Evolutionary conservation across 2,329 filamentous ascomycete species (phyloP).

Genomic region (Aspergillus sp.): DNA sequence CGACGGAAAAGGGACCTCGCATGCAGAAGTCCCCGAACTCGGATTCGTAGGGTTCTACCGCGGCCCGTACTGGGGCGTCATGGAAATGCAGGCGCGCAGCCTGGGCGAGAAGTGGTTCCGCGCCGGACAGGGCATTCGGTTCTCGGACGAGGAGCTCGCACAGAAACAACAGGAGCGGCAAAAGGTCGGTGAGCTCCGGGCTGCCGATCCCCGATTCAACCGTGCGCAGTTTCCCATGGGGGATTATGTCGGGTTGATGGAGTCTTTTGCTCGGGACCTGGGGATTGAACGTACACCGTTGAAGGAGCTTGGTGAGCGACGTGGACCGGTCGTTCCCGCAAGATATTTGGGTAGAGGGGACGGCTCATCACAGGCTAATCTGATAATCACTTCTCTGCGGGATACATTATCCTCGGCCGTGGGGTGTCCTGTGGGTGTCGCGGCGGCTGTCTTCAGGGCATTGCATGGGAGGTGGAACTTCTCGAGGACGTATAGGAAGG

Average conservation of each 20-base stretch:
- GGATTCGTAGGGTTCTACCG: conserved; percentile 84
- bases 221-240: conserved; percentile 76
- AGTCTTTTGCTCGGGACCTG: conserved; percentile 63
- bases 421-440: conserved; percentile 53
- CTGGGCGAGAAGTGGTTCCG: conserved; percentile 59
- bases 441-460: conserved; percentile 66
- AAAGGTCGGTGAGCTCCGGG: conserved; percentile 22
- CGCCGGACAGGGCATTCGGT: background rate
- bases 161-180: conserved; percentile 21
- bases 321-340: conserved; percentile 52
- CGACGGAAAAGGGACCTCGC: conserved; percentile 64
- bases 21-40: conserved; percentile 59
- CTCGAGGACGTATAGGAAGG: conserved; percentile 47
- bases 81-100: conserved; percentile 79
- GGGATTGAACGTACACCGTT: conserved; percentile 47
- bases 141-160: conserved; percentile 17
- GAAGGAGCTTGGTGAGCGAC: conserved; percentile 29
- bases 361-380: conserved; percentile 32
- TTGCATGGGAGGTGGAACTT: conserved; percentile 69
- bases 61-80: conserved; percentile 80
- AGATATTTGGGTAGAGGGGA: conserved; percentile 40
- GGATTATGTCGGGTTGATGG: conserved; percentile 74
- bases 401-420: conserved; percentile 35
- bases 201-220: background rate
- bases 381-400: conserved; percentile 49